A percentile compares a stretch with the other conserved stretches of the same genome.
phyloP scores from a whole-genome alignment of 768 basidiomycete genomes.

The Tylopilus intermedius region DNA sequence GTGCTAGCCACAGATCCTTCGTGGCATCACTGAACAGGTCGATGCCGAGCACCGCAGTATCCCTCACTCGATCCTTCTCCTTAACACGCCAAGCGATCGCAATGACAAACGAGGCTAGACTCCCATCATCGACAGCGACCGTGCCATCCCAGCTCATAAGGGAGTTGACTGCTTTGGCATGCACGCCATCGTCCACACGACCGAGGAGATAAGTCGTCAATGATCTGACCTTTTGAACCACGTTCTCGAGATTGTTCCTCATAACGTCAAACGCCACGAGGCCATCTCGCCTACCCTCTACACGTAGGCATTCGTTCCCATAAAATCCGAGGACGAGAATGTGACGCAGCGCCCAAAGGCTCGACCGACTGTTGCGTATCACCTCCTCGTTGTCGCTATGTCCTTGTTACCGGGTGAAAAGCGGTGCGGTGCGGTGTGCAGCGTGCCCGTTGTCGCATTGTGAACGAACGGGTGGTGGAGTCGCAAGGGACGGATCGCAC shows the following conservation, averaged over 20 bases:
- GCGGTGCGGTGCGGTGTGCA: too few relatives aligned
- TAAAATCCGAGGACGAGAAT: slow-evolving; percentile 59
- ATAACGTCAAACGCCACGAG: slow-evolving; percentile 35
- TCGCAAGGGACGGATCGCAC: too few relatives aligned
- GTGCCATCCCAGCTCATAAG: slow-evolving; percentile 27
- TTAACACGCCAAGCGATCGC: slow-evolving; percentile 30
- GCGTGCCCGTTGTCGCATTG: too few relatives aligned
- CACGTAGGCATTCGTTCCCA: slow-evolving; percentile 54
- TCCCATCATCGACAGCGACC: slow-evolving; percentile 17
- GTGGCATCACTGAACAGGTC: slow-evolving; percentile 55
- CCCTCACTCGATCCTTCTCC: slow-evolving; percentile 44
- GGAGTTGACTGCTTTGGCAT: slow-evolving; percentile 36
- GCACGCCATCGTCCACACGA: slow-evolving; percentile 47
- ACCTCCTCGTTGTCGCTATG: too few relatives aligned
- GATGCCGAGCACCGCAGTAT: slow-evolving; percentile 54
- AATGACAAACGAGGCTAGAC: slow-evolving; percentile 27
- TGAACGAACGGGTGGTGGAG: too few relatives aligned
- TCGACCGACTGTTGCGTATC: too few relatives aligned
- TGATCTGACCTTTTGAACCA: slow-evolving; percentile 46
- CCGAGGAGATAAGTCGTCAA: slow-evolving; percentile 59
- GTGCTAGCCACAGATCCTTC: slow-evolving; percentile 57
- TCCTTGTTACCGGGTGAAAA: too few relatives aligned
- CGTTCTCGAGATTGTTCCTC: slow-evolving; percentile 27
- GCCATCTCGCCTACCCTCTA: slow-evolving; percentile 45
- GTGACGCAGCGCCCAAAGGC: slow-evolving; percentile 67